phyloP scores from a whole-genome alignment of 78 protist species.

The Protostelium mycophagum region DNA sequence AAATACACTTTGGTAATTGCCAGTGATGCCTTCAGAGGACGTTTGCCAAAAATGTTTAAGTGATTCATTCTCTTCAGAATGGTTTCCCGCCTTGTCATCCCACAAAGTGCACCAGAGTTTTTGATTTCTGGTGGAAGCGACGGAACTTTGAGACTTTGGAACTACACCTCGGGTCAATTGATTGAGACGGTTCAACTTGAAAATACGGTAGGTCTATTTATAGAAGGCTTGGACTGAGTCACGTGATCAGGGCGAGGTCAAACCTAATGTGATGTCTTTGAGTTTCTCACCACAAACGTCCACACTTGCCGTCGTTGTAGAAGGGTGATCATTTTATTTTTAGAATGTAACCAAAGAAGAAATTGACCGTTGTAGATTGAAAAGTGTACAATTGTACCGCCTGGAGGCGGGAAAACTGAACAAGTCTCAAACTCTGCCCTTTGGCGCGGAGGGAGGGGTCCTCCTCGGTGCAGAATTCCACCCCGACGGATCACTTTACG shows the following conservation, averaged over 20 bases:
- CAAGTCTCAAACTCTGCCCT: neutral
- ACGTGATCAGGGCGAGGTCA: neutral
- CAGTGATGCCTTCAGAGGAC: no score
- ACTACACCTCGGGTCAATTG: constrained; percentile 32
- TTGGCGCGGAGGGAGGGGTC: neutral
- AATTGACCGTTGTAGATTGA: neutral
- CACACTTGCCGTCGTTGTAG: neutral
- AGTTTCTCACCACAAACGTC: neutral
- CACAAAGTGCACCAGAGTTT: constrained; percentile 17
- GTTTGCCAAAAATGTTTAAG: no score
- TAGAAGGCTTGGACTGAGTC: neutral
- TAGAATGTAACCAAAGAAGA: neutral
- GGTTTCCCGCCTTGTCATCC: constrained; percentile 20
- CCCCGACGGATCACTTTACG: neutral
- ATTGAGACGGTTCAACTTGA: constrained; percentile 24
- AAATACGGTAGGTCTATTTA: neutral
- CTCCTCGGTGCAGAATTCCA: neutral
- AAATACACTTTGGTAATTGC: neutral
- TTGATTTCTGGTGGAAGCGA: constrained; percentile 52
- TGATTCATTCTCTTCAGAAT: neutral
- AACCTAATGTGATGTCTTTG: neutral
- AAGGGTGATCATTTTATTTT: neutral
- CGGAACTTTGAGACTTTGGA: constrained; percentile 49
- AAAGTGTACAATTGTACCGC: neutral
- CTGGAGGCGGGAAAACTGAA: neutral